Evolutionary conservation across 805 yeast species (phyloP).

Genomic region (Starmerella powellii): DNA sequence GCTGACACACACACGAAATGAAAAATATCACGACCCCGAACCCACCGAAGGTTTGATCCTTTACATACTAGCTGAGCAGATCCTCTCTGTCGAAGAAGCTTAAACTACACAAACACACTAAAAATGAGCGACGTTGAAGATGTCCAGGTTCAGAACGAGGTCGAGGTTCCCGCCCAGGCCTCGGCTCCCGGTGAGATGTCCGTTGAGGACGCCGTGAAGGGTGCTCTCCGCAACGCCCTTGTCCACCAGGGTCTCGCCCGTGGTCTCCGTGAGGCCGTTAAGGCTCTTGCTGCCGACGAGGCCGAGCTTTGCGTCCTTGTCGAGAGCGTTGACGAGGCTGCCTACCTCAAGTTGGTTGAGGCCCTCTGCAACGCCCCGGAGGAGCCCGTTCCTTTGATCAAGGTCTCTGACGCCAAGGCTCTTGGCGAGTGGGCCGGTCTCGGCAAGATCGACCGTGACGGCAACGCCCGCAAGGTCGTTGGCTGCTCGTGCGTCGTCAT

Average conservation of each 20-base stretch:
- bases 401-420: constrained; percentile 98
- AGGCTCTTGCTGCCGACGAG: constrained; percentile 94
- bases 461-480: constrained; percentile 99
- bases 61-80: constrained; percentile 24
- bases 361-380: constrained; percentile 98
- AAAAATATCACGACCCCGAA: constrained; percentile 11
- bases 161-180: constrained; percentile 64
- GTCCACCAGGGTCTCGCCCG: constrained; percentile 98
- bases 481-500: constrained; percentile 99
- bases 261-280: constrained; percentile 99
- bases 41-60: background rate
- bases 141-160: constrained; percentile 40
- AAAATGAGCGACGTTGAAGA: constrained; percentile 86
- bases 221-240: constrained; percentile 94
- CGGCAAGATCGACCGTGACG: constrained; percentile 98
- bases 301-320: constrained; percentile 96
- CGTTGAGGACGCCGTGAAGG: constrained; percentile 96
- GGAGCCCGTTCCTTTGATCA: constrained; percentile 92
- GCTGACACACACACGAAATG: background rate
- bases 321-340: constrained; percentile 96
- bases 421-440: constrained; percentile 99
- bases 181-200: constrained; percentile 81
- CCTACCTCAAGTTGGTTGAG: constrained; percentile 94
- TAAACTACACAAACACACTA: background rate
- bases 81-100: constrained; percentile 26